Evolutionary conservation across 441 rosid genomes (phyloP).

Genomic region (Adansonia gregorii): DNA sequence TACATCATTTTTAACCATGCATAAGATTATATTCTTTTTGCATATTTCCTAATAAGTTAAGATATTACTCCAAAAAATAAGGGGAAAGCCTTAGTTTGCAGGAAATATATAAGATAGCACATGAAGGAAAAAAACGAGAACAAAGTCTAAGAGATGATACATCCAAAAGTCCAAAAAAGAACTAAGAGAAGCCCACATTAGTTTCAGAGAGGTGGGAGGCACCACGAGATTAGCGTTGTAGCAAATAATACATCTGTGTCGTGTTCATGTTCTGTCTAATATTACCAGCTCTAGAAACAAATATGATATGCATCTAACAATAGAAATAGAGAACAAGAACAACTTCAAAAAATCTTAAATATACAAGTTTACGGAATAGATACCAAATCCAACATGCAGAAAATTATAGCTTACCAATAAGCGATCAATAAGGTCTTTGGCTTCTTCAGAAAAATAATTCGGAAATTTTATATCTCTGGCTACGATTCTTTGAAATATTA

Average conservation of each 20-base stretch:
- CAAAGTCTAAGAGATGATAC: not conserved
- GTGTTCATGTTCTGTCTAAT: too few relatives aligned
- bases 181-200: not conserved
- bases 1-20: not conserved
- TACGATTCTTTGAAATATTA: slow-evolving; percentile 92
- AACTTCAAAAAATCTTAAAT: slow-evolving; percentile 3
- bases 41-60: not conserved
- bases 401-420: slow-evolving; percentile 66
- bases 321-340: not conserved
- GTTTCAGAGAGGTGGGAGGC: not conserved
- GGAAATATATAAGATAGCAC: not conserved
- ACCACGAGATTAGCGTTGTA: not conserved
- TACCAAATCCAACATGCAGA: slow-evolving; percentile 24
- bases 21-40: not conserved
- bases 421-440: slow-evolving; percentile 84
- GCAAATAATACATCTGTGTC: not conserved
- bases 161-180: not conserved
- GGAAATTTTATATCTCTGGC: slow-evolving; percentile 97
- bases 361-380: slow-evolving; percentile 3
- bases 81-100: not conserved
- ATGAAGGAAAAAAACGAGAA: not conserved
- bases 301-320: not conserved
- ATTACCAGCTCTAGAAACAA: not conserved
- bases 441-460: slow-evolving; percentile 86
- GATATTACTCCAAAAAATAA: not conserved